phyloP scores from a whole-genome alignment of 345 rosid species.

The Angophora floribunda region DNA sequence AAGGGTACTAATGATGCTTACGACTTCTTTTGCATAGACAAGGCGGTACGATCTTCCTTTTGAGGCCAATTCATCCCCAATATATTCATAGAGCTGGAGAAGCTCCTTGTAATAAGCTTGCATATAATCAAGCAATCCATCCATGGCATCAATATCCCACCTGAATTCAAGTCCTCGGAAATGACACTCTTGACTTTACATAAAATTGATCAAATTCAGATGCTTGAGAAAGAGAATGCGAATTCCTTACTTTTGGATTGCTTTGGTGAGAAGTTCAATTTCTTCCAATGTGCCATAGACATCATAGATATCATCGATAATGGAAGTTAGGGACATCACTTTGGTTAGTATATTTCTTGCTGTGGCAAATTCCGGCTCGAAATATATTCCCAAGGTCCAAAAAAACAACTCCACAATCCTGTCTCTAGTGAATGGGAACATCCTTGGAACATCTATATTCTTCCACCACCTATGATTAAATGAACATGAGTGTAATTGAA shows the following conservation, averaged over 20 bases:
- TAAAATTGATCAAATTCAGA: background rate
- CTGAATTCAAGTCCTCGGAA: background rate
- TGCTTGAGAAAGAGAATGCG: background rate
- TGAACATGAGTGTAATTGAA: no score
- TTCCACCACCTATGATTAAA: constrained; percentile 11
- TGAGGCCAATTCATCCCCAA: background rate
- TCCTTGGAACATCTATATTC: background rate
- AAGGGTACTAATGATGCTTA: background rate
- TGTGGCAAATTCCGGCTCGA: background rate
- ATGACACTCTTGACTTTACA: background rate
- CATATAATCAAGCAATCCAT: background rate
- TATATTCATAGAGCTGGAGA: background rate
- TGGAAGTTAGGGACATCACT: background rate
- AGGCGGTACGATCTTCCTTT: background rate
- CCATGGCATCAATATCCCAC: background rate
- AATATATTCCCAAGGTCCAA: constrained; percentile 1
- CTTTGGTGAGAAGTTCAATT: background rate
- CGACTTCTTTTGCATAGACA: background rate
- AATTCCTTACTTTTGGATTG: background rate
- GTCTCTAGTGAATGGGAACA: constrained; percentile 6
- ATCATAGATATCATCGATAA: background rate
- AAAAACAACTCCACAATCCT: constrained; percentile 1
- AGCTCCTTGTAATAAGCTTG: background rate
- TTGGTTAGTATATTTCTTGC: background rate
- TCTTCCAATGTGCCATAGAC: background rate